Evolutionary conservation across 371 early-diverging fungal genomes (phyloP).

Genomic region (Apophysomyces sp.): DNA sequence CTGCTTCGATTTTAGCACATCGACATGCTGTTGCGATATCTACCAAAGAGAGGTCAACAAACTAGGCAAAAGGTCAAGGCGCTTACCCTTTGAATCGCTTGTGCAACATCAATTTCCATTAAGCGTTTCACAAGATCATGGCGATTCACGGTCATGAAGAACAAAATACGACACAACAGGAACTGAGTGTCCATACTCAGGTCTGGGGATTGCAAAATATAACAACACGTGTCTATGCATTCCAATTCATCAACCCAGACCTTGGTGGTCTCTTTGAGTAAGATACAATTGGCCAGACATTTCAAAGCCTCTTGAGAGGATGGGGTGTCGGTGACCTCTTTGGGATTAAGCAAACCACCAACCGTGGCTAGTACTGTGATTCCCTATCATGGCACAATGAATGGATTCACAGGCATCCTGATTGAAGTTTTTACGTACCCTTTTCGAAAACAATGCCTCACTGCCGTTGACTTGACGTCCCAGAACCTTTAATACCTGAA

Average conservation of each 20-base stretch:
- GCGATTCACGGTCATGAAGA: slow-evolving; percentile 56
- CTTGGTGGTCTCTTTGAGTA: slow-evolving; percentile 45
- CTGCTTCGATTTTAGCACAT: slow-evolving; percentile 4
- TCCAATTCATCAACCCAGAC: slow-evolving; percentile 34
- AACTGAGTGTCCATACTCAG: slow-evolving; percentile 55
- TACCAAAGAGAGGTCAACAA: background rate
- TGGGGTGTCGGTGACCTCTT: slow-evolving; percentile 17
- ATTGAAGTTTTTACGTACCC: slow-evolving; percentile 4
- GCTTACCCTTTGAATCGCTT: slow-evolving; percentile 42
- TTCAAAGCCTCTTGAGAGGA: slow-evolving; percentile 52
- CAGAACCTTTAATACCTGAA: slow-evolving; percentile 9
- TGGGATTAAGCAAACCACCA: slow-evolving; percentile 18
- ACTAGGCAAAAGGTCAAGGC: background rate
- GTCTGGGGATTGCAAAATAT: slow-evolving; percentile 30
- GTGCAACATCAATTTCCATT: slow-evolving; percentile 40
- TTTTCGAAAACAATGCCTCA: slow-evolving; percentile 6
- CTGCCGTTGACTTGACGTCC: slow-evolving; percentile 1
- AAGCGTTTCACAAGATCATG: slow-evolving; percentile 39
- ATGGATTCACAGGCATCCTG: background rate
- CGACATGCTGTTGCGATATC: slow-evolving; percentile 11
- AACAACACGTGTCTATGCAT: slow-evolving; percentile 25
- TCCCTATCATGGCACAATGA: slow-evolving; percentile 17
- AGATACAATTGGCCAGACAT: slow-evolving; percentile 58
- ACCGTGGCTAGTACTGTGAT: slow-evolving; percentile 19
- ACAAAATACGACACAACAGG: slow-evolving; percentile 54